Percentiles rank a stretch among this genome's conserved stretches.
phyloP scores from a whole-genome alignment of 2,329 filamentous ascomycete genomes.

The Calonectria naviculata region DNA sequence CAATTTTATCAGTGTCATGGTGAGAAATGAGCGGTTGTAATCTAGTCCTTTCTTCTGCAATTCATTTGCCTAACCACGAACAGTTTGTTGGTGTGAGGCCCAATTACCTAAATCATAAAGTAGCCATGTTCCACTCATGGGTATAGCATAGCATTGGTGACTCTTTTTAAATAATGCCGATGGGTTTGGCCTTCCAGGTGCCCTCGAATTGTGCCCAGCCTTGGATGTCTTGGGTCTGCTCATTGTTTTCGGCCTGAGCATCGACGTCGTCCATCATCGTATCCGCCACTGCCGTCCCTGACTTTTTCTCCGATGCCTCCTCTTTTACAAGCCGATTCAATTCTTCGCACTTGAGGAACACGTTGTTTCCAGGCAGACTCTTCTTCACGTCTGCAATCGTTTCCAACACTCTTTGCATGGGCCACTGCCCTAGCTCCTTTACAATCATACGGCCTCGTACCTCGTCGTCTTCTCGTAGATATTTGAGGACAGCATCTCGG shows the following conservation, averaged over 20 bases:
- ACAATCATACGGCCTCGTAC: slow-evolving; percentile 37
- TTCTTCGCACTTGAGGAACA: slow-evolving; percentile 57
- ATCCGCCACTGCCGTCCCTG: neutral
- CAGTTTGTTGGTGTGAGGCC: too few species aligned
- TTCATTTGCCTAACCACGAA: too few species aligned
- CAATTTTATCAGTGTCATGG: too few species aligned
- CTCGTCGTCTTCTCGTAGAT: slow-evolving; percentile 50
- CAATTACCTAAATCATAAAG: neutral
- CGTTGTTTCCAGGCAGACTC: slow-evolving; percentile 53
- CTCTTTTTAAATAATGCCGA: slow-evolving; percentile 60
- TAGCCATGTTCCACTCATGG: neutral
- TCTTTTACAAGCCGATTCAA: slow-evolving; percentile 53
- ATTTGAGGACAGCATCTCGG: slow-evolving; percentile 50
- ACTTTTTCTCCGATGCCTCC: slow-evolving; percentile 20
- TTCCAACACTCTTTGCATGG: slow-evolving; percentile 48
- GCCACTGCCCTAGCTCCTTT: slow-evolving; percentile 49
- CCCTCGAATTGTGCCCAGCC: slow-evolving; percentile 64
- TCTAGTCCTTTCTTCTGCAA: too few species aligned
- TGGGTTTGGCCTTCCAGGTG: slow-evolving; percentile 67
- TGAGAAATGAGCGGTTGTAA: too few species aligned
- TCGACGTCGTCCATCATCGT: slow-evolving; percentile 24
- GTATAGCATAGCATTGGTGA: slow-evolving; percentile 13
- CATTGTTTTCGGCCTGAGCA: slow-evolving; percentile 32
- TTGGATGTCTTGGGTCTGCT: slow-evolving; percentile 30
- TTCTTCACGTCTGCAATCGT: slow-evolving; percentile 53